A percentile compares a stretch with the other conserved stretches of the same genome.
phyloP scores from a whole-genome alignment of 192 early-diverging fungal genomes.

The Podochytrium sp. region DNA sequence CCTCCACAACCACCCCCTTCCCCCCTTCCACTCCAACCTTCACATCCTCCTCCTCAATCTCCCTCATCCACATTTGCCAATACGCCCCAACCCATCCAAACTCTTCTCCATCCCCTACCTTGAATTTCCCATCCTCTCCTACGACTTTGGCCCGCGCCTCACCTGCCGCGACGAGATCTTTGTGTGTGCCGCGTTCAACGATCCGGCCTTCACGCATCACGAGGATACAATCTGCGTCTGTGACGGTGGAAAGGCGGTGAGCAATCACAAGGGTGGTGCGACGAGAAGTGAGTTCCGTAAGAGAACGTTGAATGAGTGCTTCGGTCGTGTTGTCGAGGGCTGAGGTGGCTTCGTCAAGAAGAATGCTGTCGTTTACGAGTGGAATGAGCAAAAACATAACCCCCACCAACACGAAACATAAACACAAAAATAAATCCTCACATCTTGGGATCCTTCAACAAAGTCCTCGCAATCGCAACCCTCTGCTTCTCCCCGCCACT shows the following conservation, averaged over 20 bases:
- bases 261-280: constrained; percentile 79
- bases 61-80: constrained; percentile 91
- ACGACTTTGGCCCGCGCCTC: constrained; percentile 11
- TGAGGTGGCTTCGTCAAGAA: constrained; percentile 93
- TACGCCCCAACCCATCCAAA: constrained; percentile 66
- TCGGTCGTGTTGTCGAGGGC: constrained; percentile 84
- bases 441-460: constrained; percentile 66
- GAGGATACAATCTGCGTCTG: constrained; percentile 77
- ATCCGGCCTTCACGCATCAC: constrained; percentile 82
- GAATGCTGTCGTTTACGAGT: constrained; percentile 66
- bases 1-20: not conserved
- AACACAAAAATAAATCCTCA: constrained; percentile 17
- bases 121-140: constrained; percentile 21
- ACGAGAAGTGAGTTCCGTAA: constrained; percentile 74
- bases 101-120: constrained; percentile 29
- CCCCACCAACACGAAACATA: not conserved
- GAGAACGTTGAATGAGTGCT: constrained; percentile 83
- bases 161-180: constrained; percentile 63
- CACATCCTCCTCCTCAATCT: constrained; percentile 57
- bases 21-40: not conserved
- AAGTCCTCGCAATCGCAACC: constrained; percentile 82
- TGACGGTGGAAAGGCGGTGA: constrained; percentile 81
- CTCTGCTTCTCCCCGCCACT: constrained; percentile 93
- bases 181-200: constrained; percentile 83
- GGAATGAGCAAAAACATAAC: too few species aligned